Evolutionary conservation across 108 stramenopile genomes (phyloP).

Genomic region (Discostella stelligeroides): DNA sequence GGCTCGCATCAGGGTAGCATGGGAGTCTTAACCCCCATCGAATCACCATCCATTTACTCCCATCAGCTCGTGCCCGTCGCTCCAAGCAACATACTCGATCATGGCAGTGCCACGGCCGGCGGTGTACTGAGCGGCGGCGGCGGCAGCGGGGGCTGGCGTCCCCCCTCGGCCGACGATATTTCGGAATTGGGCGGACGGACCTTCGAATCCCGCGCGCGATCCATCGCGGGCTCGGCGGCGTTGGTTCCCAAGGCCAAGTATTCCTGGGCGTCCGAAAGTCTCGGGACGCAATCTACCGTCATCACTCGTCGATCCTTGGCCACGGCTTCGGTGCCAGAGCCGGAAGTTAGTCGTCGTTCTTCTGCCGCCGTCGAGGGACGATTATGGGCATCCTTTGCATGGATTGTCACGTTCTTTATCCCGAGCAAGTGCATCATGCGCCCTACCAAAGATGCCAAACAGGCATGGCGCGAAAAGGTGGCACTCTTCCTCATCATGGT

Average conservation of each 20-base stretch:
- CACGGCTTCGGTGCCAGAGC: slow-evolving; percentile 43
- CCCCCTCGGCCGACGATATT: slow-evolving; percentile 21
- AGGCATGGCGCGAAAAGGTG: slow-evolving; percentile 62
- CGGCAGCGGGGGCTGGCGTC: too few species aligned
- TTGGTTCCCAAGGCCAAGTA: slow-evolving; percentile 55
- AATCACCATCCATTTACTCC: slow-evolving; percentile 32
- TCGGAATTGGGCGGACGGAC: slow-evolving; percentile 43
- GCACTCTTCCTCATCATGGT: slow-evolving; percentile 58
- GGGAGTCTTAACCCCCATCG: neutral
- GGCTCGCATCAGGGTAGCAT: neutral
- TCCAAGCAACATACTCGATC: slow-evolving; percentile 20
- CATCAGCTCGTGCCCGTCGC: slow-evolving; percentile 21
- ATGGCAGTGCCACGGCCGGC: slow-evolving; percentile 12
- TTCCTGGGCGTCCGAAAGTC: slow-evolving; percentile 42
- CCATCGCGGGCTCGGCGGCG: slow-evolving; percentile 44
- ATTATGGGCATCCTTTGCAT: slow-evolving; percentile 46
- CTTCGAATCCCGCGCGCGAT: slow-evolving; percentile 47
- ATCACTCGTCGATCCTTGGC: slow-evolving; percentile 42
- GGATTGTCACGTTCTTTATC: slow-evolving; percentile 43
- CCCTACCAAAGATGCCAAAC: slow-evolving; percentile 52
- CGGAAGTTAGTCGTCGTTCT: neutral
- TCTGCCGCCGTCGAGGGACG: slow-evolving; percentile 15
- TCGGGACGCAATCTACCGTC: slow-evolving; percentile 49
- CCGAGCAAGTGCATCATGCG: slow-evolving; percentile 51
- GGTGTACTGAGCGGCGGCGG: slow-evolving; percentile 13